These are phyloP conservation scores for Discostella pseudostelligera DNA, from an alignment of 108 stramenopile genomes.

Conservation along the genomic window DNA sequence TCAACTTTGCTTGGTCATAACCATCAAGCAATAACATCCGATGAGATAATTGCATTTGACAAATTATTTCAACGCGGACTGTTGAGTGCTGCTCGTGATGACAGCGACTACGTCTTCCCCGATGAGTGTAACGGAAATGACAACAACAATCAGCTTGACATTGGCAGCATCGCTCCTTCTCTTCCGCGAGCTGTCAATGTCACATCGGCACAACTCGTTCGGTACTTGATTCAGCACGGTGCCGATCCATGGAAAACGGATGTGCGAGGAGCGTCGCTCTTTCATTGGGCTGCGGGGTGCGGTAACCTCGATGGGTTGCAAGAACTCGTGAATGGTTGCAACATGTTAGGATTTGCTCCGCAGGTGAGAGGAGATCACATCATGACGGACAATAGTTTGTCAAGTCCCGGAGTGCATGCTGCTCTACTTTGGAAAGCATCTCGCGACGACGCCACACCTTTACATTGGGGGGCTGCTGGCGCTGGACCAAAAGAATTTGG, in stretches of 20 bases:
- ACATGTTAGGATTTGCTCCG: constrained; percentile 4
- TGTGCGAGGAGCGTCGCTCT: constrained; percentile 59
- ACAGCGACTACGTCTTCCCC: constrained; percentile 30
- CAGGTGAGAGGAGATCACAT: not conserved
- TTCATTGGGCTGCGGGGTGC: constrained; percentile 83
- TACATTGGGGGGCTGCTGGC: constrained; percentile 85
- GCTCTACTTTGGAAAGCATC: constrained; percentile 46
- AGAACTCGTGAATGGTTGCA: constrained; percentile 40
- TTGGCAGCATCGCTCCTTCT: constrained; percentile 35
- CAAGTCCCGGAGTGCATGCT: constrained; percentile 44
- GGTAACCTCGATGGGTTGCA: constrained; percentile 62
- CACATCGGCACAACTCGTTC: constrained; percentile 55
- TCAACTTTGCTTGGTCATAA: constrained; percentile 8
- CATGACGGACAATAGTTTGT: not conserved
- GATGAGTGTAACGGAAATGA: not conserved
- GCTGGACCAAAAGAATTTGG: constrained; percentile 73
- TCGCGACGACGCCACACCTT: constrained; percentile 76
- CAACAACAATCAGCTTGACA: constrained; percentile 19
- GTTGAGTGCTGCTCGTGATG: constrained; percentile 71
- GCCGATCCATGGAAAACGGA: constrained; percentile 76
- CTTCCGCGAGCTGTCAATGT: constrained; percentile 55
- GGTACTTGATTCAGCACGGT: constrained; percentile 68
- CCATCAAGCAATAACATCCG: constrained; percentile 43
- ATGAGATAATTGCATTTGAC: constrained; percentile 78
- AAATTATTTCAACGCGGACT: constrained; percentile 68